Evolutionary conservation across 768 basidiomycete genomes (phyloP).

Genomic region (Phanerochaete sordida): DNA sequence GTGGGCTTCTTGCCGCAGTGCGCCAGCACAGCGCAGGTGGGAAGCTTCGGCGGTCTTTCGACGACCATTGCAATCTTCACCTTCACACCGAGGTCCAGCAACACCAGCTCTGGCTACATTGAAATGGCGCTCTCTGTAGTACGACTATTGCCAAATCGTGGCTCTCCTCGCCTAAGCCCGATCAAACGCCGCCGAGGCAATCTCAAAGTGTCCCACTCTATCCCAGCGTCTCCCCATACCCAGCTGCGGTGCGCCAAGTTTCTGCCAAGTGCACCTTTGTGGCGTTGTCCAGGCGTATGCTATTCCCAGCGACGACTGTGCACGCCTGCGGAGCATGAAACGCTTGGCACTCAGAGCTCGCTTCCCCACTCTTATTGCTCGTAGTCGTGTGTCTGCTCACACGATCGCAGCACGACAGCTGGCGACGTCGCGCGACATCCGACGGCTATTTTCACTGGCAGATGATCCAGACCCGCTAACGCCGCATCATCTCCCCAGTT

Average conservation of each 20-base stretch:
- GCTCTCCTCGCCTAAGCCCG: not conserved
- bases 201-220: not conserved
- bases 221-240: not conserved
- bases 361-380: not conserved
- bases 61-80: not conserved
- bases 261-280: not conserved
- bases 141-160: not conserved
- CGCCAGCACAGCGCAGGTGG: not conserved
- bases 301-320: not conserved
- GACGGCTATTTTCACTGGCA: not conserved
- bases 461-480: not conserved
- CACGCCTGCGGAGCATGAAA: not conserved
- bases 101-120: not conserved
- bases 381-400: not conserved
- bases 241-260: not conserved
- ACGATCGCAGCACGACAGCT: not conserved
- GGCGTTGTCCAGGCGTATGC: not conserved
- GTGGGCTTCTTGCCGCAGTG: not conserved
- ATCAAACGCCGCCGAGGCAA: not conserved
- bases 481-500: conserved; percentile 9
- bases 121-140: not conserved
- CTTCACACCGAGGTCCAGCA: not conserved
- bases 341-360: not conserved
- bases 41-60: not conserved
- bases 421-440: not conserved